Evolutionary conservation across 1,284 basidiomycete species (phyloP), one percentile per base, ranked within the genome.

Genomic region (Malassezia sympodialis): DNA sequence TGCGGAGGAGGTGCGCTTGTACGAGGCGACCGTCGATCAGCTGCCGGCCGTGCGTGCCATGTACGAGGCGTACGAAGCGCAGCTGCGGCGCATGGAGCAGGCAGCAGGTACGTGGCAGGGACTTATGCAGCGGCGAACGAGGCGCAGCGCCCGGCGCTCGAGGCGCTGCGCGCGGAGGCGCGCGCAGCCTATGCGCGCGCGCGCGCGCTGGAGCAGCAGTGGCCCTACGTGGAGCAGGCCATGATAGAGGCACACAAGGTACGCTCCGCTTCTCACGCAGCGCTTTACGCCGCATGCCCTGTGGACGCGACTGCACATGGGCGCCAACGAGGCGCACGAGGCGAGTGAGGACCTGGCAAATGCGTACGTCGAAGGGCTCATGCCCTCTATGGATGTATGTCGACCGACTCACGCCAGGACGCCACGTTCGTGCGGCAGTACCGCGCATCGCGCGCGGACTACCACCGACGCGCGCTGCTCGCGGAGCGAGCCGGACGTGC

Each of bases 351-450:
- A 58, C 3, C 37, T 73, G n/a, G 71, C 69, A 14, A 69, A 65
- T 35, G 66, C 68, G 14, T 73, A 60, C 51, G 67, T 72, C 24
- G 68, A 73, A 47, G 65, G 63, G 2, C 31, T 69, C 6, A 47
- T 66, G 1, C 58, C 66, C 26, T 54, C 61, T 10, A 50, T 59
- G 11, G 43, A 51, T 27, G 46, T 59, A 41, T 31, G 48, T 31
- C 7, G 23, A 6, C 15, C 34, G 8, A 50, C 41, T 28, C 14
- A 24, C 28, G 24, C 24, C 46, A 58, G 51, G 43, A 50, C 15
- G 27, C 48, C 15, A 23, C 35, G 5, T 58, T 58, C 30, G 41
- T 54, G 21, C 51, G 45, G 15, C 46, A 54, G 17, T 54, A 56
- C 37, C 42, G 46, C 14, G 27, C 31, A 6, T 39, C 50, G 17